Base-by-base conservation (phyloP, 1,284 basidiomycete genomes). In the Apiotrichum veenhuisii region DNA sequence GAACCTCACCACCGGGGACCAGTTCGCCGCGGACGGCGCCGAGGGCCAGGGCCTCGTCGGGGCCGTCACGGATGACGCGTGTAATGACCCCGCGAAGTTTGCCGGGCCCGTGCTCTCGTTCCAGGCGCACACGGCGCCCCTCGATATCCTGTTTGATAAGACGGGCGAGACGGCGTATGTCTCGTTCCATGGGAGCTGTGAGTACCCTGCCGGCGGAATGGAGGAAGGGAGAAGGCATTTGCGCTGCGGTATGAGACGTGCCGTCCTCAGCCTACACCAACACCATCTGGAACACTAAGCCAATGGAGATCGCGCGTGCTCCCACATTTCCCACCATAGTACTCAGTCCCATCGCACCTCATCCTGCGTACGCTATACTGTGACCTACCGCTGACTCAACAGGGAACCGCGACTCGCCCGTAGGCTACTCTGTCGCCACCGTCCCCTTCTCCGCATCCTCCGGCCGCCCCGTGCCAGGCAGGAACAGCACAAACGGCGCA, bases 121-220 rank as follows among this genome's bases (percentile, higher is more conserved):
- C 36, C 54, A 53, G 43, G 54, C 58, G 15, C 58, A 60, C 51
- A 56, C 52, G 1, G 54, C 58, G 12, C 58, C 58, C 9, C 51
- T 56, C 7, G 58, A 60, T 43, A 56, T 60, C 43, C n/a, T 30
- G 36, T 60, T 60, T 38, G 50, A 53, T 43, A 23, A 11, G 15
- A 17, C 37, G 8, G 58, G 58, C 15, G 41, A 27, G 17, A 42
- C 38, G 12, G 58, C 58, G 11, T 56, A 37, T 15, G 22, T 60
- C 22, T 37, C 58, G 15, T 47, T 54, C 48, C 58, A 56, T 48
- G 58, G 58, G 2, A 56, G 54, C 54, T 60, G 58, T 57, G 50
- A 52, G 55, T 56, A 18, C 15, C 1, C 40, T 1, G 3, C 2
- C n/a, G 22, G n/a, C 2, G 26, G 17, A 4, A 26, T 11, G 34